Base-by-base conservation (phyloP, 2,329 filamentous ascomycete species). In the Clonostachys sp. region DNA sequence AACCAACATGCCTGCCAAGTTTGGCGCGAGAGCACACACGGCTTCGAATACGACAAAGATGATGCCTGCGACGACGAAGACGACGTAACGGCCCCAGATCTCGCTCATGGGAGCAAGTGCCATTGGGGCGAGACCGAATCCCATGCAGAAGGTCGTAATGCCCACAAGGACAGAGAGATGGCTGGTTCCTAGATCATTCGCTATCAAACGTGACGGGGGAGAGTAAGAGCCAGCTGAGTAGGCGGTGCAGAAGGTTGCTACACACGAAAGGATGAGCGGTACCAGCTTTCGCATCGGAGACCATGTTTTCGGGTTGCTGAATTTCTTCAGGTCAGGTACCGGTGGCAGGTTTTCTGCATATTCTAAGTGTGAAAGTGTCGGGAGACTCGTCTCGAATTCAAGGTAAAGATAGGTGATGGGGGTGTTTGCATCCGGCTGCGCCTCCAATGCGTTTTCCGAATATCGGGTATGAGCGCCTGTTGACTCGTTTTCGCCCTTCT, bases 71-170 rank as follows among this genome's bases (percentile, higher is more conserved):
- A 74, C 73, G 20, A 91, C 74, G 57, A 96, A 94, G 34, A 95
- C 87, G 0, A 91, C 89, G 47, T 89, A 83, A 3, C 91, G 81
- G 5, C 91, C 91, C 65, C 94, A 90, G 61, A 95, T 86, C 66
- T 96, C 91, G 1, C 86, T 90, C 54, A 96, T 86, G 0, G 91
- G 91, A 0, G 91, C 91, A 0, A 96, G 77, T 1, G 89, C 75
- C 91, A 96, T 96, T 0, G 91, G 91, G 0, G 89, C 87, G 20
- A 91, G 65, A 0, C 79, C 89, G 55, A 96, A 96, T 5, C 91
- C 91, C 34, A 77, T 59, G 42, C 89, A 94, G 64, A 94, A 96
- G 1, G 82, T 80, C 0, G 91, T 95, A 51, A 96, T 88, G 34
- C 89, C 89, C 2, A 83, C 72, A 6, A 87, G 71, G n/a, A 84